These are phyloP conservation scores for Salix koriyanagi DNA, from an alignment of 345 rosid species.

Conservation along the genomic window DNA sequence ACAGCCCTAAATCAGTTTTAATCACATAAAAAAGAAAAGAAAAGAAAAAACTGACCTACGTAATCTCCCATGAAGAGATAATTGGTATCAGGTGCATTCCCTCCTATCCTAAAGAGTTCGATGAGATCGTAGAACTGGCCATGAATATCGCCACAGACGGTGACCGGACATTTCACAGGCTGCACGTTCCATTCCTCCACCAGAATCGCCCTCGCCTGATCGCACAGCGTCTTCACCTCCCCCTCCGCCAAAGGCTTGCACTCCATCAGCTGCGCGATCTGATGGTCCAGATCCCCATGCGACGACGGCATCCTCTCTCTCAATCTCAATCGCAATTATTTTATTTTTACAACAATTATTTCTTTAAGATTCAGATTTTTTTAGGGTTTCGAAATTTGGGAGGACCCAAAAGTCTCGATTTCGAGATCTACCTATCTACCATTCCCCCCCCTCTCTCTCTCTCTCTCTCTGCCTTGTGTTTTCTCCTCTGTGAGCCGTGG, in stretches of 20 bases:
- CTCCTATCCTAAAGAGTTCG: constrained; percentile 93
- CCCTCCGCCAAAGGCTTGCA: constrained; percentile 87
- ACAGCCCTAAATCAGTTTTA: not conserved
- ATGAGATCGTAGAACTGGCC: constrained; percentile 97
- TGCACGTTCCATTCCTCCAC: constrained; percentile 99
- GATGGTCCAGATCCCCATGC: constrained; percentile 94
- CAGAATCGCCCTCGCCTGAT: constrained; percentile 89
- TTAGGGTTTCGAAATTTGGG: not conserved
- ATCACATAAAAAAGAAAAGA: not conserved
- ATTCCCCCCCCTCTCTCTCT: not conserved
- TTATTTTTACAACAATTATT: not conserved
- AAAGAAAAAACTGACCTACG: constrained; percentile 56
- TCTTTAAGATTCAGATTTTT: not conserved
- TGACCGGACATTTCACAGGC: constrained; percentile 98
- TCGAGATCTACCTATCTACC: not conserved
- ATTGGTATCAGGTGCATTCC: constrained; percentile 92
- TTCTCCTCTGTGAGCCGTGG: not conserved
- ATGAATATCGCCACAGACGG: constrained; percentile 98
- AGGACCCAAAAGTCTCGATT: not conserved
- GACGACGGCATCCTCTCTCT: constrained; percentile 63
- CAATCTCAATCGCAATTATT: not conserved
- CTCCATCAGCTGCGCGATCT: constrained; percentile 97
- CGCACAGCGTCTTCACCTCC: constrained; percentile 91
- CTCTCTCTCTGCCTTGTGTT: not conserved
- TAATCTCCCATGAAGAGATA: constrained; percentile 99